phyloP scores from a whole-genome alignment of 1,284 basidiomycete species.

The Mycosarcoma maydis region DNA sequence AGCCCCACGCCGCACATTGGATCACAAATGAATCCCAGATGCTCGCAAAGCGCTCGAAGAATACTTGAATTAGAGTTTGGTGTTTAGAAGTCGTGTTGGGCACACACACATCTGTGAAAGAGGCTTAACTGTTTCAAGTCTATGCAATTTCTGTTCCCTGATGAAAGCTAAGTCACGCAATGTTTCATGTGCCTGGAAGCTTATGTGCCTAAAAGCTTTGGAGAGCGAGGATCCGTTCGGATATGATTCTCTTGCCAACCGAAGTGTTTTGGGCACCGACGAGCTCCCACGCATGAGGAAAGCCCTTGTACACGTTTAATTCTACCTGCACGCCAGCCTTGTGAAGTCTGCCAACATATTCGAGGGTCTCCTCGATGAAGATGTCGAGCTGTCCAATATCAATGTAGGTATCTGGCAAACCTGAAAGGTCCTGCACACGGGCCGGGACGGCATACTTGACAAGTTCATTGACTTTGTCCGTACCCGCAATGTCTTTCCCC shows the following conservation, averaged over 20 bases:
- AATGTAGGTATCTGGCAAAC: constrained; percentile 26
- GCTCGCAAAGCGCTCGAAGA: too few species aligned
- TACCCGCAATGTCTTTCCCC: constrained; percentile 11
- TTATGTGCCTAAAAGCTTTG: constrained; percentile 20
- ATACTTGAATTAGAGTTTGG: too few species aligned
- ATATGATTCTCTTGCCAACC: constrained; percentile 6
- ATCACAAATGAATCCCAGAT: too few species aligned
- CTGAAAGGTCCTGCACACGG: constrained; percentile 14
- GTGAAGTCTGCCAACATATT: constrained; percentile 18
- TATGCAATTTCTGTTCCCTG: too few species aligned
- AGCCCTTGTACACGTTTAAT: constrained; percentile 19
- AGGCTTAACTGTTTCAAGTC: too few species aligned
- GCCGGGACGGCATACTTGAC: constrained; percentile 28
- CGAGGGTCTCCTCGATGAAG: constrained; percentile 21
- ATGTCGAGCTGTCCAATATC: constrained; percentile 39
- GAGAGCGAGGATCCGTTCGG: constrained; percentile 14
- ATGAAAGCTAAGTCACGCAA: too few species aligned
- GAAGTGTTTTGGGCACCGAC: constrained; percentile 2
- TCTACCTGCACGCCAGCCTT: constrained; percentile 28
- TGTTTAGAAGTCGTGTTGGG: too few species aligned
- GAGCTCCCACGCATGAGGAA: constrained; percentile 35
- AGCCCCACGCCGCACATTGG: too few species aligned
- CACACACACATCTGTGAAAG: too few species aligned
- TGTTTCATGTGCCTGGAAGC: too few species aligned
- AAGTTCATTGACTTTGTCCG: constrained; percentile 14